Conservation (phyloP, 2,329 filamentous ascomycete species). For the Juglanconis oblonga region DNA sequence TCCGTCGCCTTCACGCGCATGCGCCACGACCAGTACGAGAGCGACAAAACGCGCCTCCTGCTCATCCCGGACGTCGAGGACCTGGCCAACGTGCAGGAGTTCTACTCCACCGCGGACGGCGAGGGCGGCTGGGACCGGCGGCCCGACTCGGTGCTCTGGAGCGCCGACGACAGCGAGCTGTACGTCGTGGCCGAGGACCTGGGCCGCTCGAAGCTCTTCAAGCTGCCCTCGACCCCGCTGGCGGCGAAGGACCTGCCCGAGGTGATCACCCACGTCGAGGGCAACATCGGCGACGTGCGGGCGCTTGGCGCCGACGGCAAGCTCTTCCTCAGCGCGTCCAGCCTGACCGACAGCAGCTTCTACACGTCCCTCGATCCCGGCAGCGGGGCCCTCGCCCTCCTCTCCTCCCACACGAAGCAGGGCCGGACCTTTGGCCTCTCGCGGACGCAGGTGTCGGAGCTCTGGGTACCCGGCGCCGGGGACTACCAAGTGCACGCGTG, state of each 20-base stretch:
- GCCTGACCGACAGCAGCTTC: conserved; percentile 68
- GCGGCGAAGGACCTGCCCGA: conserved; percentile 47
- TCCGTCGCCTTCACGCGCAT: conserved; percentile 76
- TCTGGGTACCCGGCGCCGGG: conserved; percentile 66
- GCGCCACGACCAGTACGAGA: conserved; percentile 74
- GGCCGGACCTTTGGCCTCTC: conserved; percentile 67
- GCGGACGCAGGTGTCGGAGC: conserved; percentile 60
- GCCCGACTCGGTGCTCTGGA: conserved; percentile 57
- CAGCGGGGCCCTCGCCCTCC: conserved; percentile 32
- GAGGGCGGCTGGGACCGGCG: conserved; percentile 60
- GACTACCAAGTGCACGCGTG: conserved; percentile 68
- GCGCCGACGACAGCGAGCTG: conserved; percentile 57
- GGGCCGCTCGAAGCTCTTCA: conserved; percentile 62
- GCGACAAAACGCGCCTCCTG: conserved; percentile 70
- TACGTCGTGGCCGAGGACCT: conserved; percentile 73
- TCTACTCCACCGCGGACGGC: conserved; percentile 60
- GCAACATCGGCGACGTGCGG: conserved; percentile 52
- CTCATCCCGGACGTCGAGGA: conserved; percentile 60
- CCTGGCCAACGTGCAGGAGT: conserved; percentile 57
- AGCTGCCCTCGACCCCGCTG: conserved; percentile 53
- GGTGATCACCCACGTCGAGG: conserved; percentile 46
- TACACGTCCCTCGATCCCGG: conserved; percentile 59
- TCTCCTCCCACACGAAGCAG: conserved; percentile 64
- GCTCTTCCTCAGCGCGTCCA: conserved; percentile 66
- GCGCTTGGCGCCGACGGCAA: conserved; percentile 45